Percentiles rank a stretch among this genome's conserved stretches.
Conservation (phyloP, 2,329 filamentous ascomycete genomes). For the Cadophora malorum region DNA sequence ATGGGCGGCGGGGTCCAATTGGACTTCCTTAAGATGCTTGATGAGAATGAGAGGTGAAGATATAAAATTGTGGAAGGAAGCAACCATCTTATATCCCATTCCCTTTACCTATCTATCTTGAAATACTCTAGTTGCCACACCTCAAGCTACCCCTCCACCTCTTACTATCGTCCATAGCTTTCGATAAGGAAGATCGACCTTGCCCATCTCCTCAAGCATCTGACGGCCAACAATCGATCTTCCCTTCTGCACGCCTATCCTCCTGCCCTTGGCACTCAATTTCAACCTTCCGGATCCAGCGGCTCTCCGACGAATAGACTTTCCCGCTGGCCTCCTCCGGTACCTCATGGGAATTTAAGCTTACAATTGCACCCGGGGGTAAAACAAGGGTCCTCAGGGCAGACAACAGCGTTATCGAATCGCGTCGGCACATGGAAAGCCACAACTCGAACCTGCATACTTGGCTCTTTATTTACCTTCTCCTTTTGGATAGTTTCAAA, state of each 20-base stretch:
- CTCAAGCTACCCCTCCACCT: constrained; percentile 11
- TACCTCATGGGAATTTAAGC: constrained; percentile 18
- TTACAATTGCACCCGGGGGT: constrained; percentile 7
- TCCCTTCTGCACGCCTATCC: constrained; percentile 17
- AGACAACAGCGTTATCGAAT: constrained; percentile 25
- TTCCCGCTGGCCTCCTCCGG: constrained; percentile 2
- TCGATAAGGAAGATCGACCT: constrained; percentile 9
- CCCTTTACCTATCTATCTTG: neutral
- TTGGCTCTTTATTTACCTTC: constrained; percentile 25
- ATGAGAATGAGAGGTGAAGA: constrained; percentile 10
- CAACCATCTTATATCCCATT: constrained; percentile 18
- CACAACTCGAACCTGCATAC: constrained; percentile 13
- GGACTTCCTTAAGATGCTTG: neutral
- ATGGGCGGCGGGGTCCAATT: neutral
- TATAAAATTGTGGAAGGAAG: constrained; percentile 13
- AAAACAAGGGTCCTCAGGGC: constrained; percentile 14
- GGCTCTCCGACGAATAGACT: constrained; percentile 24
- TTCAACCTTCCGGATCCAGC: constrained; percentile 26
- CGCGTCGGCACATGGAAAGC: constrained; percentile 27
- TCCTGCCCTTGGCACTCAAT: constrained; percentile 17
- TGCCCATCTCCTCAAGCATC: neutral
- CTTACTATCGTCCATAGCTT: neutral
- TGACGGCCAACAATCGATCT: constrained; percentile 12
- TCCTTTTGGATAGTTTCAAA: constrained; percentile 11
- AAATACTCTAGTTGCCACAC: neutral